These are phyloP conservation scores for Neoscytalidium dimidiatum DNA, from an alignment of 2,329 filamentous ascomycete genomes.

Conservation along the genomic window DNA sequence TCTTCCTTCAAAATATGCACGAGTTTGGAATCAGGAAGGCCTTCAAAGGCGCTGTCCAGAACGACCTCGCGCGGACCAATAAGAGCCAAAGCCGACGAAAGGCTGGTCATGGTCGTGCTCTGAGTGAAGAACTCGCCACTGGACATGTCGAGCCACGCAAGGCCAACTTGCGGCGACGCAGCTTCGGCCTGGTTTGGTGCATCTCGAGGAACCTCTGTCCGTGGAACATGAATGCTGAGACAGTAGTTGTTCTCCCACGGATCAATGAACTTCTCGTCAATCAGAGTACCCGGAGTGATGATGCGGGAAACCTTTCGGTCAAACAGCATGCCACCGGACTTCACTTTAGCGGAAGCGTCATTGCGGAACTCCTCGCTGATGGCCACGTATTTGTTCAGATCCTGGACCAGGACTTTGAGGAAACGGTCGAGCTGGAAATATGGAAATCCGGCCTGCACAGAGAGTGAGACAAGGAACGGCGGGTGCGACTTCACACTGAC, in stretches of 20 bases:
- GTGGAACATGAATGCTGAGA: conserved; percentile 70
- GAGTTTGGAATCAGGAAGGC: conserved; percentile 60
- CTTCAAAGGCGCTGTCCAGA: conserved; percentile 60
- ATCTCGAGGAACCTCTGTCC: conserved; percentile 29
- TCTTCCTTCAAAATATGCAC: conserved; percentile 73
- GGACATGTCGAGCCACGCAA: conserved; percentile 93
- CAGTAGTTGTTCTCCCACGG: conserved; percentile 92
- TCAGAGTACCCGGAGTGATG: conserved; percentile 90
- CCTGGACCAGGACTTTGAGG: conserved; percentile 89
- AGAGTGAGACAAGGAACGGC: conserved; percentile 22
- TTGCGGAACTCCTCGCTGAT: conserved; percentile 92
- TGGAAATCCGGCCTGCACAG: conserved; percentile 77
- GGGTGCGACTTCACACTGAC: conserved; percentile 18
- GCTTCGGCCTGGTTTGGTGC: conserved; percentile 16
- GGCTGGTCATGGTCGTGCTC: conserved; percentile 65
- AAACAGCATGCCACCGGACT: conserved; percentile 77
- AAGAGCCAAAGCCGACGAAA: conserved; percentile 80
- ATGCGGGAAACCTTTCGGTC: conserved; percentile 83
- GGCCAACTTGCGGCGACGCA: conserved; percentile 49
- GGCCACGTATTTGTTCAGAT: conserved; percentile 86
- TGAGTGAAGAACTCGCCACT: conserved; percentile 95
- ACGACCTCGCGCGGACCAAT: conserved; percentile 85
- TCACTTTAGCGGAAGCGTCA: conserved; percentile 67
- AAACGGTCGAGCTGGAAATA: conserved; percentile 91
- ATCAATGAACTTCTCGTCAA: conserved; percentile 97